These are phyloP conservation scores for Saccharomyces pastorianus DNA, from an alignment of 1,139 yeast species.

Conservation along the genomic window DNA sequence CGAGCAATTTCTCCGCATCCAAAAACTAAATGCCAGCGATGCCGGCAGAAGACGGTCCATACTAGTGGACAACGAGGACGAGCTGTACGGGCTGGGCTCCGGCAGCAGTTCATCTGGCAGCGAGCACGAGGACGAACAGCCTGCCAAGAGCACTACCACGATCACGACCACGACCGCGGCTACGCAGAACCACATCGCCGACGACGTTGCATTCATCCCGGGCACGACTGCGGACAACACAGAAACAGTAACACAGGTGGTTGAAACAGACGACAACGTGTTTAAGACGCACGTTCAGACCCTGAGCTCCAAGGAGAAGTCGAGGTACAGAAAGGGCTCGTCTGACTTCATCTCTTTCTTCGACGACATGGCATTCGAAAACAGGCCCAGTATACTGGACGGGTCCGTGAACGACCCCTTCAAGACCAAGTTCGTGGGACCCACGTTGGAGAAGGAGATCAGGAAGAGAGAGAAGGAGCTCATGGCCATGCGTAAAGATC, in stretches of 20 bases:
- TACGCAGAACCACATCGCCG: not conserved
- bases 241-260: not conserved
- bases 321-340: constrained; percentile 9
- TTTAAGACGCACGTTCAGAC: not conserved
- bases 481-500: constrained; percentile 5
- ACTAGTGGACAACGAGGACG: constrained; percentile 22
- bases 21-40: constrained; percentile 11
- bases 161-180: not conserved
- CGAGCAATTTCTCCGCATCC: constrained; percentile 15
- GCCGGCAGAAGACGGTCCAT: constrained; percentile 12
- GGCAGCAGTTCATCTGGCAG: not conserved
- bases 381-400: constrained; percentile 45
- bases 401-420: constrained; percentile 31
- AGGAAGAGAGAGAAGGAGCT: constrained; percentile 12
- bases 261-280: not conserved
- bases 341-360: constrained; percentile 33
- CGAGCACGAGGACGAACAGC: not conserved
- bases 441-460: constrained; percentile 23
- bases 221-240: not conserved
- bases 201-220: not conserved
- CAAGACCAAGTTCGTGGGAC: constrained; percentile 24
- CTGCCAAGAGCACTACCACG: too few species aligned
- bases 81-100: constrained; percentile 2
- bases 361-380: constrained; percentile 40
- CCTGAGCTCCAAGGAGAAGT: constrained; percentile 1